These are phyloP conservation scores for Coniochaeta prunicola DNA, from an alignment of 2,329 filamentous ascomycete species.

Conservation along the genomic window DNA sequence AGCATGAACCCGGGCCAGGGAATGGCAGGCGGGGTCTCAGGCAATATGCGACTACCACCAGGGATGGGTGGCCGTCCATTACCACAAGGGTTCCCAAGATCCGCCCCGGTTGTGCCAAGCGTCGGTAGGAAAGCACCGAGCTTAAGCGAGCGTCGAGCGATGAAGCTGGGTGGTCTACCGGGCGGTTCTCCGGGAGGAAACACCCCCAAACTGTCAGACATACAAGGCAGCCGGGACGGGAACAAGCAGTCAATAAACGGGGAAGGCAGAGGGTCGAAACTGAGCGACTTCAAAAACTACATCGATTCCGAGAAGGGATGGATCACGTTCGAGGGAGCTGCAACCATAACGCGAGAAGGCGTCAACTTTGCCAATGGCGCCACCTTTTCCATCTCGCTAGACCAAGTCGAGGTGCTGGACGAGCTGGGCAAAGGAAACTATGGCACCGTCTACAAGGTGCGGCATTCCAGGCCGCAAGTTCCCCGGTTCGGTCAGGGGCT, in stretches of 20 bases:
- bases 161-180: constrained; percentile 43
- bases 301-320: constrained; percentile 89
- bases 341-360: constrained; percentile 78
- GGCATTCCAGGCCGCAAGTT: constrained; percentile 62
- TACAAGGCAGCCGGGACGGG: constrained; percentile 16
- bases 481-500: constrained; percentile 54
- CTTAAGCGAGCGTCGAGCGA: constrained; percentile 60
- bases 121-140: constrained; percentile 36
- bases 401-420: constrained; percentile 88
- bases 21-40: constrained; percentile 34
- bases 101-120: constrained; percentile 40
- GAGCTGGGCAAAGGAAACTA: constrained; percentile 98
- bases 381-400: constrained; percentile 87
- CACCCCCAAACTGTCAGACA: constrained; percentile 38
- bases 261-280: constrained; percentile 35
- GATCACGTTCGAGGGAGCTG: constrained; percentile 88
- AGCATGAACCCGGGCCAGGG: constrained; percentile 16
- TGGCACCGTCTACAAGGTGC: constrained; percentile 94
- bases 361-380: constrained; percentile 89
- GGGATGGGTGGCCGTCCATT: constrained; percentile 37
- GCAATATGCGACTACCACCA: constrained; percentile 31
- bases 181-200: constrained; percentile 28
- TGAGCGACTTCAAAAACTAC: constrained; percentile 63
- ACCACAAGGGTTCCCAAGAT: constrained; percentile 42
- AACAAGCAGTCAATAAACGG: constrained; percentile 24